Percentiles rank a stretch among this genome's conserved stretches.
These are phyloP conservation scores for Rhizophagus sp. DNA, from an alignment of 192 early-diverging fungal species.

Conservation along the genomic window DNA sequence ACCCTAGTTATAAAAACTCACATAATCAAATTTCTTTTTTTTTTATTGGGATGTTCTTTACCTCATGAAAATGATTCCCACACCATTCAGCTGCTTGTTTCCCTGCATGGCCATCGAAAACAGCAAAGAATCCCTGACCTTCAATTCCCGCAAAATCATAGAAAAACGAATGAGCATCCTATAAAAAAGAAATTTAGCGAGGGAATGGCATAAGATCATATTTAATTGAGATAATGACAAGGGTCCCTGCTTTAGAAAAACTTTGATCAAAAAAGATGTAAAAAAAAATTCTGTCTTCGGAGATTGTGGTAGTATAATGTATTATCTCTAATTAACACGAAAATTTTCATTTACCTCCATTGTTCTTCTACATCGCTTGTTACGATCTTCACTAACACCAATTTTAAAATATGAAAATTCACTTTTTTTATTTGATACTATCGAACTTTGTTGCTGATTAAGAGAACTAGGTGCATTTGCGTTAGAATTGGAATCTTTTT, in stretches of 20 bases:
- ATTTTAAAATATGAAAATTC: slow-evolving; percentile 41
- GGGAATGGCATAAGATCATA: slow-evolving; percentile 28
- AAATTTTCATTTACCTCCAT: slow-evolving; percentile 72
- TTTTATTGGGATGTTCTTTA: slow-evolving; percentile 32
- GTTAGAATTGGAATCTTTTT: no score
- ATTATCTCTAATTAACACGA: not conserved
- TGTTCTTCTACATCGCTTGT: slow-evolving; percentile 86
- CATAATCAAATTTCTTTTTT: not conserved
- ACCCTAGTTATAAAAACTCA: not conserved
- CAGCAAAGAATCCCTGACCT: slow-evolving; percentile 89
- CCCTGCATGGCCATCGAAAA: slow-evolving; percentile 98
- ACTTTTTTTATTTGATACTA: not conserved
- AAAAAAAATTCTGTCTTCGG: not conserved
- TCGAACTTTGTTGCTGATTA: not conserved
- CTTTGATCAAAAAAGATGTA: slow-evolving; percentile 1
- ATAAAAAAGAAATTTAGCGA: slow-evolving; percentile 21
- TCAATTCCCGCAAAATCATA: slow-evolving; percentile 79
- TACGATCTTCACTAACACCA: slow-evolving; percentile 83
- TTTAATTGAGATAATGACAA: slow-evolving; percentile 30
- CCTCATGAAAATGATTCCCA: slow-evolving; percentile 82
- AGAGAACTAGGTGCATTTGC: not conserved
- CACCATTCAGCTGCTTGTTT: slow-evolving; percentile 95
- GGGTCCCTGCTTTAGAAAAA: slow-evolving; percentile 11
- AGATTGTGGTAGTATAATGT: not conserved
- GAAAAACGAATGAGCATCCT: slow-evolving; percentile 87